Conservation (phyloP, 495 filamentous ascomycete species). For the Apodospora peruviana region DNA sequence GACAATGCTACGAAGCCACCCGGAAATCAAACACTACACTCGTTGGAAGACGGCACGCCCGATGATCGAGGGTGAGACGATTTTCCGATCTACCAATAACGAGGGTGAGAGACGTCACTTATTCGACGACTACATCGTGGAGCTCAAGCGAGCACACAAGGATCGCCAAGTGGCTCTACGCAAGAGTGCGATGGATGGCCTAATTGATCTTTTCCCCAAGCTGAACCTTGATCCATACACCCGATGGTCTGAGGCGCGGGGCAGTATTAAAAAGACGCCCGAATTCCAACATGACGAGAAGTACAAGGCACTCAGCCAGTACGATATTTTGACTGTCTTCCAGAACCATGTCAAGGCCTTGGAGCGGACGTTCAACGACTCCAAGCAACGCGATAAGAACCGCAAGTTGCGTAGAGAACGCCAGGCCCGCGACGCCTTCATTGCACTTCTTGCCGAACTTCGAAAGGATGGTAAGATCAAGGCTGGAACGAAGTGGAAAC, state of each 20-base stretch:
- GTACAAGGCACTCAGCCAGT: conserved; percentile 81
- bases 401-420: conserved; percentile 74
- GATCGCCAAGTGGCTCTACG: conserved; percentile 67
- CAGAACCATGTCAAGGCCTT: conserved; percentile 91
- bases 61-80: conserved; percentile 92
- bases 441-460: conserved; percentile 66
- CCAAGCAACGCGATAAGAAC: conserved; percentile 78
- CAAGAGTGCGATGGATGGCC: conserved; percentile 80
- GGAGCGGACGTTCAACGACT: conserved; percentile 85
- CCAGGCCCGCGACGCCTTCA: conserved; percentile 75
- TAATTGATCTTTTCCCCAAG: conserved; percentile 74
- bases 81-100: conserved; percentile 84
- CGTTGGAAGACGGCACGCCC: conserved; percentile 95
- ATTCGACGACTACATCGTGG: conserved; percentile 88
- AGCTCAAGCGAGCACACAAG: conserved; percentile 71
- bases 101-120: conserved; percentile 86
- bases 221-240: conserved; percentile 89
- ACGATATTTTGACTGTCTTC: conserved; percentile 87
- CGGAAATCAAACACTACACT: conserved; percentile 96
- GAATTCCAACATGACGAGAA: conserved; percentile 80
- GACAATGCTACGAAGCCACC: conserved; percentile 92
- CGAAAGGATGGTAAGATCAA: conserved; percentile 77
- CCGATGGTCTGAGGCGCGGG: conserved; percentile 87
- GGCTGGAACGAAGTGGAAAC: conserved; percentile 84
- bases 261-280: conserved; percentile 70